These are phyloP conservation scores for Alnus rubra DNA, from an alignment of 306 rosid genomes.

Conservation along the genomic window DNA sequence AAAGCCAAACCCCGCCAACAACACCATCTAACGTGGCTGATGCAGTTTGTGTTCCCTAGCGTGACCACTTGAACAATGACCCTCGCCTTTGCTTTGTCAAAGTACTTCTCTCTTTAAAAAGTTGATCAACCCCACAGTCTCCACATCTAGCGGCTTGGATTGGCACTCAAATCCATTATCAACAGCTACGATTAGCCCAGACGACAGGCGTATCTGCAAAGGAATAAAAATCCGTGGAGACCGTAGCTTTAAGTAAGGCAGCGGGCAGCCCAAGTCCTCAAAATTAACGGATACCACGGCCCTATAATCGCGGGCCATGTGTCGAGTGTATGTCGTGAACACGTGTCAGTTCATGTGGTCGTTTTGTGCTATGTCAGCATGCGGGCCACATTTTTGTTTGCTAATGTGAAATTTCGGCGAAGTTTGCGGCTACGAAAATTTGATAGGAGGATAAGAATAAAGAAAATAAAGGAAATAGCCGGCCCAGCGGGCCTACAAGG, in stretches of 20 bases:
- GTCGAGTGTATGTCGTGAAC: slow-evolving; percentile 5
- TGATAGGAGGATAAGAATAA: neutral
- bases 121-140: neutral
- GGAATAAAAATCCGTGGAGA: slow-evolving; percentile 34
- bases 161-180: slow-evolving; percentile 10
- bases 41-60: slow-evolving; percentile 24
- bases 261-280: slow-evolving; percentile 20
- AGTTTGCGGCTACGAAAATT: slow-evolving; percentile 44
- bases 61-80: slow-evolving; percentile 51
- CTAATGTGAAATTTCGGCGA: slow-evolving; percentile 39
- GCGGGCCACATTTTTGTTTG: neutral
- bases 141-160: slow-evolving; percentile 12
- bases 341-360: slow-evolving; percentile 1
- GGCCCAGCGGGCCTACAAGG: slow-evolving; percentile 41
- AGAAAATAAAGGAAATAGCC: too few species aligned
- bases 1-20: neutral
- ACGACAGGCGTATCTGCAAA: slow-evolving; percentile 26
- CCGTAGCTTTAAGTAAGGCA: slow-evolving; percentile 17
- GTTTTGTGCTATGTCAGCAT: slow-evolving; percentile 48
- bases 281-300: slow-evolving; percentile 22
- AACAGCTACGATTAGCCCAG: slow-evolving; percentile 8
- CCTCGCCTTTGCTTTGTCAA: slow-evolving; percentile 45
- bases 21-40: neutral
- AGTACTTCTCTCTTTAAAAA: slow-evolving; percentile 4
- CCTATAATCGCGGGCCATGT: slow-evolving; percentile 40